These are phyloP conservation scores for Kernera saxatilis DNA, from an alignment of 345 rosid genomes.

Conservation along the genomic window DNA sequence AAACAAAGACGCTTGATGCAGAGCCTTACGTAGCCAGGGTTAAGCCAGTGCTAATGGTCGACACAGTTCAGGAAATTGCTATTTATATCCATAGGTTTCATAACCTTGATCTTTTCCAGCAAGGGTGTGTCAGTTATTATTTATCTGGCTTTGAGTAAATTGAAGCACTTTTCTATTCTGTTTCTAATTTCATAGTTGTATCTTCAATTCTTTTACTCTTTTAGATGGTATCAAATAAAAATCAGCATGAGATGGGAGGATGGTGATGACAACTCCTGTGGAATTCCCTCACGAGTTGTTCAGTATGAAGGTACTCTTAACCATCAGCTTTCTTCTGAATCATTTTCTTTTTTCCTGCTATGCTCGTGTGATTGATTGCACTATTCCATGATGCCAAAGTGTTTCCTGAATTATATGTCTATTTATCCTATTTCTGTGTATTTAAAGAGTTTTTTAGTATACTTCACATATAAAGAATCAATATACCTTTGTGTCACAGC, in stretches of 20 bases:
- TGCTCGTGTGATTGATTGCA: not conserved
- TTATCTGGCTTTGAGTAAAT: not conserved
- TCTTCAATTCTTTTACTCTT: not conserved
- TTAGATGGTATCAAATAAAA: constrained; percentile 93
- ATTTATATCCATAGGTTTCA: constrained; percentile 48
- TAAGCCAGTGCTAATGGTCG: constrained; percentile 58
- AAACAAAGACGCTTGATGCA: constrained; percentile 49
- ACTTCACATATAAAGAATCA: not conserved
- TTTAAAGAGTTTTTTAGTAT: not conserved
- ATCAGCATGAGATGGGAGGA: constrained; percentile 86
- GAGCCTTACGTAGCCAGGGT: constrained; percentile 42
- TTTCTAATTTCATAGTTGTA: no score
- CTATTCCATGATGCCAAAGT: not conserved
- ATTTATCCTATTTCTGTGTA: not conserved
- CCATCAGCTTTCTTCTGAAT: not conserved
- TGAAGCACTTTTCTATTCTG: not conserved
- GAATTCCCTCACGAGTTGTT: constrained; percentile 80
- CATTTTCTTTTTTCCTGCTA: not conserved
- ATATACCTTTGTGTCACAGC: constrained; percentile 41
- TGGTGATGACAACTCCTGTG: constrained; percentile 38
- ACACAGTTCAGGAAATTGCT: constrained; percentile 78
- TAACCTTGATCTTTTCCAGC: constrained; percentile 59
- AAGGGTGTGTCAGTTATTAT: constrained; percentile 50
- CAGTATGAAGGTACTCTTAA: constrained; percentile 80
- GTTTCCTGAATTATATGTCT: not conserved